These are phyloP conservation scores for Crucihimalaya himalaica DNA, from an alignment of 345 rosid genomes.

Conservation along the genomic window DNA sequence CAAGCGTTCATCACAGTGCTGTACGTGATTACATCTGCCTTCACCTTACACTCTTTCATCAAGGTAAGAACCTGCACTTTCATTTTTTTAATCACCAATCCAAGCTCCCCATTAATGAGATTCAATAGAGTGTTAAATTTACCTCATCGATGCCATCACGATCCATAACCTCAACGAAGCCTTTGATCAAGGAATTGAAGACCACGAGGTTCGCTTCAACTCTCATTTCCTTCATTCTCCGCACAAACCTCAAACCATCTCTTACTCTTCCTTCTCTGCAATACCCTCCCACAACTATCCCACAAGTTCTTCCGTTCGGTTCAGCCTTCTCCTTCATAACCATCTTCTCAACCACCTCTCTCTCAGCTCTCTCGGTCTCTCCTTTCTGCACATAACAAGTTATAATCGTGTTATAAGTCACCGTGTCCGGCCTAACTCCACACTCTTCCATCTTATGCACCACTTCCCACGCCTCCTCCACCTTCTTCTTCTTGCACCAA, in stretches of 20 bases:
- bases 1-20: slow-evolving; percentile 74
- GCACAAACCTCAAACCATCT: slow-evolving; percentile 56
- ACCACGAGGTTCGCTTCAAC: slow-evolving; percentile 59
- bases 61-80: slow-evolving; percentile 55
- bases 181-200: slow-evolving; percentile 60
- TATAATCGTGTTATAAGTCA: slow-evolving; percentile 66
- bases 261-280: slow-evolving; percentile 55
- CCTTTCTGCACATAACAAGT: slow-evolving; percentile 58
- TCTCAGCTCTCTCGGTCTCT: slow-evolving; percentile 53
- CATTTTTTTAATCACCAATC: slow-evolving; percentile 2
- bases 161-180: slow-evolving; percentile 62
- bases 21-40: slow-evolving; percentile 64
- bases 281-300: slow-evolving; percentile 61
- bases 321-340: slow-evolving; percentile 46
- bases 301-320: slow-evolving; percentile 62
- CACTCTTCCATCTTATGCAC: slow-evolving; percentile 54
- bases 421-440: slow-evolving; percentile 54
- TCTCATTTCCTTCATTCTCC: slow-evolving; percentile 51
- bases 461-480: slow-evolving; percentile 57
- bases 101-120: neutral
- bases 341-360: slow-evolving; percentile 46
- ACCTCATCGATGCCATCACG: slow-evolving; percentile 68
- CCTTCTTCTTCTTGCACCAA: slow-evolving; percentile 62
- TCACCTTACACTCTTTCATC: slow-evolving; percentile 58
- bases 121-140: slow-evolving; percentile 10